Conservation (phyloP, 306 rosid species). For the Acacia confusa region DNA sequence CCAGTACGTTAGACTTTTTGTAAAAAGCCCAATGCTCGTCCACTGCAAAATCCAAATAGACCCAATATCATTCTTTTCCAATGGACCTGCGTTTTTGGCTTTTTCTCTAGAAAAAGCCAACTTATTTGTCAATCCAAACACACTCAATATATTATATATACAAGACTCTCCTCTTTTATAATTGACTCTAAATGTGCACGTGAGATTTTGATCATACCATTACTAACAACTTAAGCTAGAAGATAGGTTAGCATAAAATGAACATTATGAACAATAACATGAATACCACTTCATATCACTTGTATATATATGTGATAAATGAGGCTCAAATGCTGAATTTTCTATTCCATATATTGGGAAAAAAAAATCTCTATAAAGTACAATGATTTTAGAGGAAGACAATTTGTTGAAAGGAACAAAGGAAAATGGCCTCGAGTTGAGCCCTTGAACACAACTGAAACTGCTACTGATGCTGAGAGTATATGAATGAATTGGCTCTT, state of each 20-base stretch:
- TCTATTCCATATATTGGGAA: neutral
- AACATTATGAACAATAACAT: neutral
- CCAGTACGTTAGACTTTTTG: no score
- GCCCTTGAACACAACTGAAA: constrained; percentile 21
- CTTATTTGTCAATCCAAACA: no score
- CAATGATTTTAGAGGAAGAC: neutral
- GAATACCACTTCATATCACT: neutral
- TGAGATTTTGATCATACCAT: no score
- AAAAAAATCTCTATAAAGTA: neutral
- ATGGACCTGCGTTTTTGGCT: no score
- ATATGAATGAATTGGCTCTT: neutral
- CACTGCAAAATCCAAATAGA: no score
- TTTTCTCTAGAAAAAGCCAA: no score
- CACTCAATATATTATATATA: no score
- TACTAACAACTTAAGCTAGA: no score
- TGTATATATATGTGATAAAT: neutral
- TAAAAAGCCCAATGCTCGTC: no score
- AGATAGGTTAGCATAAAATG: no score
- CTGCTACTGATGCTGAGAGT: neutral
- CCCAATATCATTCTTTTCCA: no score
- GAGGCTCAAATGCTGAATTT: neutral
- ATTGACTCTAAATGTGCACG: neutral
- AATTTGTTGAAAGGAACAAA: neutral
- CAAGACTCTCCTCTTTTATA: no score
- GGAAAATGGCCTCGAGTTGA: constrained; percentile 40